Evolutionary conservation across 202 grass and related monocot species (phyloP), one percentile per base, ranked within the genome.

Genomic region (Carex arenaria): DNA sequence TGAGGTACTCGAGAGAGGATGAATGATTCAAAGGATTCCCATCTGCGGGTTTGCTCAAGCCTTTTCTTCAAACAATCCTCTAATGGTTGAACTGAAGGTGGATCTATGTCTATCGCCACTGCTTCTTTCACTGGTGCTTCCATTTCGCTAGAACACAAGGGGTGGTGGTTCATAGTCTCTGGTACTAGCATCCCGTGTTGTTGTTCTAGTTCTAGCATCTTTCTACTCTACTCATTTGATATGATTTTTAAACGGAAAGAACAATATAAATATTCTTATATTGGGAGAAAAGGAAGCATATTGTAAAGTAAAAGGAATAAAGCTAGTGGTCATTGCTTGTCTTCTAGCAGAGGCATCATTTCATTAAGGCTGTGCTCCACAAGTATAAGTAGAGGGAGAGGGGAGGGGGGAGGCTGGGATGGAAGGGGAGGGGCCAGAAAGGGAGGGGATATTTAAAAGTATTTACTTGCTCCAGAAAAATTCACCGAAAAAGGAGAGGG

Each of bases 1-100:
- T 83, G 87, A 0, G 91, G 82, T 13, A 93, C 60, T 20, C 87
- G 84, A 83, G 90, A 91, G 87, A 93, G 86, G 82, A 85, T 91
- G 61, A 91, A 85, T 20, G 89, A 85, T 72, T 93, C 87, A 64
- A 64, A 80, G 31, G 30, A 32, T 57, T 64, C 53, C 77, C 77
- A 80, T 63, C 9, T 47, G 5, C 10, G 57, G 13, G 57, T 80
- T 13, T 57, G 60, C 60, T 80, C 32, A 61, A 80, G 77, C 19
- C 8, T 80, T 23, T 80, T 9, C 34, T 80, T 80, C 26, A 80
- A 22, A 61, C 57, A 63, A 20, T 64, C 77, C 54, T 80, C 77
- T 26, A 80, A 64, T 80, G 77, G 77, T 5, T 40, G 38, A 40
- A 40, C 38, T 49, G 45, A 10, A 12, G 70, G 70, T n/a, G 40